Evolutionary conservation across 2,329 filamentous ascomycete genomes (phyloP), one percentile per base, ranked within the genome.

Genomic region (Paramyrothecium sp.): DNA sequence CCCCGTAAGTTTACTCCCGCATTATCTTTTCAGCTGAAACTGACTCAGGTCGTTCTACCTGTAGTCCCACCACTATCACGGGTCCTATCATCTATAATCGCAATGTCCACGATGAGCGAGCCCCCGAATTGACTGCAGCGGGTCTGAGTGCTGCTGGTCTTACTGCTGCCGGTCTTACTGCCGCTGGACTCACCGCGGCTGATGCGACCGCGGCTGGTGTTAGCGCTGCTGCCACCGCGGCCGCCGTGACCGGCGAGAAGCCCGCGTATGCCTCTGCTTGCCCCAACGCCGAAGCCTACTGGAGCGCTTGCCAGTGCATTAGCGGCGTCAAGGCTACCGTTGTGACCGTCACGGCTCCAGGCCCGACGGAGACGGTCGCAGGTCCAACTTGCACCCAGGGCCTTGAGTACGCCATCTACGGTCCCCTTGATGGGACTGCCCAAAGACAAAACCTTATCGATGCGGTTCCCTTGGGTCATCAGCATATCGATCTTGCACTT

Each of bases 271-370:
- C 63, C 51, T 59, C 56, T 41, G 51, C 38, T 38, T 65, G 63
- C 21, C 17, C 57, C 22, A 57, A 62, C 22, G 46, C 53, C 3
- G 53, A 50, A 13, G 51, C 53, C 12, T 65, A 63, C 54, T 63
- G 61, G 58, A 58, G 52, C 16, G 63, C 61, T 3, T 65, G 63
- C 30, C 60, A 63, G 54, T 65, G 63, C 54, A 63, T 63, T 49
- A 22, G 4, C 20, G 62, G 55, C 33, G 51, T 61, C 54, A 53
- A 30, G 19, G 38, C 60, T 2, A 61, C 60, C 3, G 55, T 57
- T 30, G 26, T 61, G 20, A 57, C 60, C 12, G 56, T 58, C 3
- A 54, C 48, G 19, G 55, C n/a, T 7, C 50, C 55, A 10, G 53
- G 58, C 1, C 38, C 54, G 12, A 49, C 51, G 17, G 53, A 41